phyloP scores from a whole-genome alignment of 371 early-diverging fungal genomes.

The Rhizopus delemar region DNA sequence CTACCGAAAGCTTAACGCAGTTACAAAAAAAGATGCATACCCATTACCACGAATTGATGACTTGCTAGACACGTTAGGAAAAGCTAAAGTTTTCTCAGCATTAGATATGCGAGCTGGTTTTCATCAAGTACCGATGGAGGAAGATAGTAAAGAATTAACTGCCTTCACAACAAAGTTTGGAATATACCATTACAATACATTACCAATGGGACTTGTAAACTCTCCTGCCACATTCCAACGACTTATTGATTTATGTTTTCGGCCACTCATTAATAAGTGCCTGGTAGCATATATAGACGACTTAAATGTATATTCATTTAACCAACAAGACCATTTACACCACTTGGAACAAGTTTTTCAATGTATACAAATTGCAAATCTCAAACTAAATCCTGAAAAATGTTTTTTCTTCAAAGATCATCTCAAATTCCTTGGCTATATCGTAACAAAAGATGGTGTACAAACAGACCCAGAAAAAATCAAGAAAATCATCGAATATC shows the following conservation, averaged over 20 bases:
- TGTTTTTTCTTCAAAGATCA: constrained; percentile 3
- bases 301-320: neutral
- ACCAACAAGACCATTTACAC: neutral
- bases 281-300: neutral
- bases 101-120: constrained; percentile 14
- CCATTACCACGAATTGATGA: constrained; percentile 43
- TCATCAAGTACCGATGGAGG: neutral
- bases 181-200: neutral
- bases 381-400: neutral
- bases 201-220: constrained; percentile 3
- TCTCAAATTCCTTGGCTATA: neutral
- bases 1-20: constrained; percentile 44
- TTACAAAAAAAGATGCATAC: constrained; percentile 28
- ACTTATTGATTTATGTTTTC: constrained; percentile 3
- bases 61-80: constrained; percentile 26
- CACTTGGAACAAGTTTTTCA: neutral
- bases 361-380: neutral
- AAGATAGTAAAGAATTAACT: neutral
- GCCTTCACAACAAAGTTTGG: constrained; percentile 14
- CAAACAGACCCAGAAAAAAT: constrained; percentile 2
- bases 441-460: neutral
- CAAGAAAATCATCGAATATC: no score
- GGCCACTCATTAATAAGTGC: neutral
- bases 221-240: neutral
- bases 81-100: constrained; percentile 24